Evolutionary conservation across 768 basidiomycete species (phyloP), one percentile per base, ranked within the genome.

Genomic region (Phanerochaete carnosa): DNA sequence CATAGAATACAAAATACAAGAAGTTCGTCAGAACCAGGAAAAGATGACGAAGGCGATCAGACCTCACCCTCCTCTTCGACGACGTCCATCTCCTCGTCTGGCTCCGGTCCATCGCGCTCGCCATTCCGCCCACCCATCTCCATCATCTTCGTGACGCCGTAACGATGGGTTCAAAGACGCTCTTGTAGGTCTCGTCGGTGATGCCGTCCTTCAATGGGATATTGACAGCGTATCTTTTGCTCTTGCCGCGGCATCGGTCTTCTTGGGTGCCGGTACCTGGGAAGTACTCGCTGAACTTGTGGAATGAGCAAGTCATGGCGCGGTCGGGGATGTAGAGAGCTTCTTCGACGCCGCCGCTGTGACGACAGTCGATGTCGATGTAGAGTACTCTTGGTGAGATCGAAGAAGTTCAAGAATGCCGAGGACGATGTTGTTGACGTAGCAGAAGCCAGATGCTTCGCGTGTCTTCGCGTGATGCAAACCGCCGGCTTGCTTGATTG

Each of bases 391-490:
- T 88, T 2, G 92, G 69, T 86, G 86, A 58, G 79, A 84, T 65
- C 95, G 85, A n/a, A 96, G 78, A 8, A 99, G 86, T 73, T 97
- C 96, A 51, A 99, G 82, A 39, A 97, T 96, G 46, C 87, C 90
- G 26, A 98, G 87, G 0, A 97, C 95, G 71, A 98, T 99, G 73
- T 95, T 92, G 73, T 99, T 99, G 75, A 98, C 89, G 79, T 98
- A 99, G 80, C 97, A 99, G 76, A 99, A 99, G 15, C 97, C 97
- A 7, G 91, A 92, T 0, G 96, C 97, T 76, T 98, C 97, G 58
- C 92, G 85, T 73, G 98, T 98, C 77, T 99, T 99, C n/a, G 97
- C 97, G 73, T 99, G 97, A 75, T 99, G 97, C 3, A 99, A 82
- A 1, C 97, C 97, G 9, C 97, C 97, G 0, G 97, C 94, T 97